Evolutionary conservation across 306 rosid species (phyloP).

Genomic region (Vigna trinervia): DNA sequence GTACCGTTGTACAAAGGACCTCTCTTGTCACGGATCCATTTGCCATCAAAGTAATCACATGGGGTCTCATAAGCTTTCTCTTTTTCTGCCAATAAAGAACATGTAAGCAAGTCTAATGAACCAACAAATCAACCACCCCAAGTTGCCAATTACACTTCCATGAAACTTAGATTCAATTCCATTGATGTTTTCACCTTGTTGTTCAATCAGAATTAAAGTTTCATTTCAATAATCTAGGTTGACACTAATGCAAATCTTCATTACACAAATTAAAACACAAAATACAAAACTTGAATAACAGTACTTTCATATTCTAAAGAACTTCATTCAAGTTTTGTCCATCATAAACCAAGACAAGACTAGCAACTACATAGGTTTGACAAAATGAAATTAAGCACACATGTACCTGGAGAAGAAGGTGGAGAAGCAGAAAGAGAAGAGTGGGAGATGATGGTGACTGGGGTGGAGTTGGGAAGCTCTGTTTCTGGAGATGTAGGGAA

Average conservation of each 20-base stretch:
- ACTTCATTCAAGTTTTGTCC: background rate
- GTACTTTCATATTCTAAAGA: background rate
- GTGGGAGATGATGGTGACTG: slow-evolving; percentile 40
- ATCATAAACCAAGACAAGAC: background rate
- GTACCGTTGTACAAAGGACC: slow-evolving; percentile 89
- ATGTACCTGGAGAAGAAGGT: slow-evolving; percentile 47
- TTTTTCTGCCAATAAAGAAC: slow-evolving; percentile 56
- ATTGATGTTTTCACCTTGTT: background rate
- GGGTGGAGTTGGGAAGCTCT: slow-evolving; percentile 47
- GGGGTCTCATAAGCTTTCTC: slow-evolving; percentile 43
- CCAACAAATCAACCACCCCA: slow-evolving; percentile 21
- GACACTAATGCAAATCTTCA: background rate
- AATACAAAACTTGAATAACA: background rate
- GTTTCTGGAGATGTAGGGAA: slow-evolving; percentile 51
- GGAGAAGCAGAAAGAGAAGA: slow-evolving; percentile 38
- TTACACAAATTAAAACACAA: background rate
- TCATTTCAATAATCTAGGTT: background rate
- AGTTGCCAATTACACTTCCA: slow-evolving; percentile 6
- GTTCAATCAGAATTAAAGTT: background rate
- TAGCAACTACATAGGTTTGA: background rate
- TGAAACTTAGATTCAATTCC: slow-evolving; percentile 7
- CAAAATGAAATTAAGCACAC: background rate
- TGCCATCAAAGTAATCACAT: slow-evolving; percentile 78
- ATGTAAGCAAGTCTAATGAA: slow-evolving; percentile 1
- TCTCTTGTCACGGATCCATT: slow-evolving; percentile 66